Evolutionary conservation across 208 protist species (phyloP).

Genomic region (Crithidia thermophila): DNA sequence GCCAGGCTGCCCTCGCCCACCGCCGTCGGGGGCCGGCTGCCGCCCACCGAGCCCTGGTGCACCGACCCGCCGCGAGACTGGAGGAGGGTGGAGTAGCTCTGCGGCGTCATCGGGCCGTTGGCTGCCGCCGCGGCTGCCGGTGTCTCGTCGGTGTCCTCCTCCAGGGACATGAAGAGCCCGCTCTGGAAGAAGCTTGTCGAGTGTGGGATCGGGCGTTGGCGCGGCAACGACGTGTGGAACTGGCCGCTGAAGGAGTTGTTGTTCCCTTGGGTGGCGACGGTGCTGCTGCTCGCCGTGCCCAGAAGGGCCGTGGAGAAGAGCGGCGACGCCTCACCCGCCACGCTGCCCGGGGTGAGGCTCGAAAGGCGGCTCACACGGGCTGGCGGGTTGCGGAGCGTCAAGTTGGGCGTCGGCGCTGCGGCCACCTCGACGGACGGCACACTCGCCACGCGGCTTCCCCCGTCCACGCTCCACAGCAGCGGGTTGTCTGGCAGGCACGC

Average conservation of each 20-base stretch:
- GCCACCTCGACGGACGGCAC: neutral
- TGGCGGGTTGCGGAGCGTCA: neutral
- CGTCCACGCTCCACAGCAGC: neutral
- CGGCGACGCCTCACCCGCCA: neutral
- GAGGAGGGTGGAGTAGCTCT: slow-evolving; percentile 44
- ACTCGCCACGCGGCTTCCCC: neutral
- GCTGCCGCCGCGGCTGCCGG: slow-evolving; percentile 19
- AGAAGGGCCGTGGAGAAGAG: neutral
- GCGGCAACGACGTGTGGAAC: neutral
- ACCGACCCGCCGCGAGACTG: slow-evolving; percentile 19
- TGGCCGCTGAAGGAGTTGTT: no score
- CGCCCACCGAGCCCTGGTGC: slow-evolving; percentile 16
- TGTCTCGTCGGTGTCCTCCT: slow-evolving; percentile 29
- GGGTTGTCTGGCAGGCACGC: neutral
- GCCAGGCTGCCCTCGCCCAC: neutral
- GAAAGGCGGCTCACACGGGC: slow-evolving; percentile 1
- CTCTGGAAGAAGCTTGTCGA: slow-evolving; percentile 26
- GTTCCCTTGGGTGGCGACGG: no score
- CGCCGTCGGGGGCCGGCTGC: neutral
- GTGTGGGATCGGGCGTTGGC: neutral
- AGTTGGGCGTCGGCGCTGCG: neutral
- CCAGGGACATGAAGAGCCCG: slow-evolving; percentile 23
- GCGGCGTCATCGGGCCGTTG: slow-evolving; percentile 61
- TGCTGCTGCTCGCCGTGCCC: neutral
- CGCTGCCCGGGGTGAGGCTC: neutral